Conservation (phyloP, 169 alveolate genomes). For the Babesia bovis region DNA sequence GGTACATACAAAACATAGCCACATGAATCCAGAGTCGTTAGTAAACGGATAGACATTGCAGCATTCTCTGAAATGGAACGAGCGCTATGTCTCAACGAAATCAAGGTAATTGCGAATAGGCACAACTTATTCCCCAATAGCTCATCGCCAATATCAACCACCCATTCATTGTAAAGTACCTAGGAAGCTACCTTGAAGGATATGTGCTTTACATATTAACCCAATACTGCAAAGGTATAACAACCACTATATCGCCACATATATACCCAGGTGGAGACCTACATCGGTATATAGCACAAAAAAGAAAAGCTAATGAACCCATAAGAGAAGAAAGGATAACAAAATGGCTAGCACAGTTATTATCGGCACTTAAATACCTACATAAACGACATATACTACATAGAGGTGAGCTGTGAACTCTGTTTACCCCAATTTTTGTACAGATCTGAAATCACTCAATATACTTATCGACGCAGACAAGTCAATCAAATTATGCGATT, state of each 20-base stretch:
- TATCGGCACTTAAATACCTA: constrained; percentile 81
- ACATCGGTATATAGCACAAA: constrained; percentile 71
- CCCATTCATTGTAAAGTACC: constrained; percentile 86
- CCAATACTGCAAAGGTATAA: constrained; percentile 89
- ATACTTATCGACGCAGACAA: constrained; percentile 85
- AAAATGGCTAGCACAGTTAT: constrained; percentile 81
- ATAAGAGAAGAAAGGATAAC: constrained; percentile 78
- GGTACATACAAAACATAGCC: not conserved
- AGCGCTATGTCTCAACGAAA: constrained; percentile 75
- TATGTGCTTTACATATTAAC: constrained; percentile 83
- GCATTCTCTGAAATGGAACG: constrained; percentile 69
- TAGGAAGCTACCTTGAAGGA: constrained; percentile 86
- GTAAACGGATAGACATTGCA: constrained; percentile 73
- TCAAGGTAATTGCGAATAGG: constrained; percentile 53
- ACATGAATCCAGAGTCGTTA: constrained; percentile 37
- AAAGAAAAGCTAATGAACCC: constrained; percentile 70
- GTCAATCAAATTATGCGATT: constrained; percentile 89
- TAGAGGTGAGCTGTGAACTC: constrained; percentile 73
- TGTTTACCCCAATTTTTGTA: not conserved
- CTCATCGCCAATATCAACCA: constrained; percentile 71
- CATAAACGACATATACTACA: constrained; percentile 86
- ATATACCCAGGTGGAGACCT: constrained; percentile 74
- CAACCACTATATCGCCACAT: constrained; percentile 7
- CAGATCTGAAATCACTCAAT: constrained; percentile 88
- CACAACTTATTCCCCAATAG: constrained; percentile 15